Percentiles rank a stretch among this genome's conserved stretches.
These are phyloP conservation scores for Lanzia echinophila DNA, from an alignment of 2,329 filamentous ascomycete species.

Conservation along the genomic window DNA sequence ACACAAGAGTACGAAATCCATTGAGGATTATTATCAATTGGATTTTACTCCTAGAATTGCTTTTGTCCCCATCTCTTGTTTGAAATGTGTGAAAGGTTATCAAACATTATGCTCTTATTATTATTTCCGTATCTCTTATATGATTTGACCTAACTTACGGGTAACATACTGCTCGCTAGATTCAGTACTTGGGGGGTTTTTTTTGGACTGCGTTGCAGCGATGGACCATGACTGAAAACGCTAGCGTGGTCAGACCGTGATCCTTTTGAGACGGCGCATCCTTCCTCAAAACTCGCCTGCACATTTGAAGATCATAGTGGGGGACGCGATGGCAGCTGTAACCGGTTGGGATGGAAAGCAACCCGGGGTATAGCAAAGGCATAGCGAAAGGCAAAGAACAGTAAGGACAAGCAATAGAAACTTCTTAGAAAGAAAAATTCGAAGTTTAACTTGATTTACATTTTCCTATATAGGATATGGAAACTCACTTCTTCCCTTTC, in stretches of 20 bases:
- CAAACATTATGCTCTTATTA: no score
- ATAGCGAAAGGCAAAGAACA: not conserved
- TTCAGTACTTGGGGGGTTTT: no score
- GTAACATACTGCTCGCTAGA: no score
- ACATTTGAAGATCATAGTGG: conserved; percentile 17
- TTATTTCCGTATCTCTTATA: no score
- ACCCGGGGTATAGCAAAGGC: not conserved
- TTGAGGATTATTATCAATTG: no score
- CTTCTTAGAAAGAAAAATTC: not conserved
- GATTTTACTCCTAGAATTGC: no score
- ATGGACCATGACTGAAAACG: conserved; percentile 22
- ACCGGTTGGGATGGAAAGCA: not conserved
- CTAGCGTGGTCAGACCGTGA: conserved; percentile 24
- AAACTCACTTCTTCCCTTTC: conserved; percentile 1
- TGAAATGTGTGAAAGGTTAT: no score
- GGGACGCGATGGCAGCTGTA: conserved; percentile 6
- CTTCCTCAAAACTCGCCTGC: conserved; percentile 25
- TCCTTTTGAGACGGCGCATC: conserved; percentile 22
- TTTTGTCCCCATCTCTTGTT: no score
- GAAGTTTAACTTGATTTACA: not conserved
- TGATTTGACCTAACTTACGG: no score
- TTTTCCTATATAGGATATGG: conserved; percentile 4
- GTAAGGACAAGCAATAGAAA: not conserved
- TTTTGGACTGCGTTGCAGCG: no score
- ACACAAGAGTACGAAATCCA: no score